Evolutionary conservation across 257 asterid species (phyloP).

Genomic region (Scutellaria baicalensis): DNA sequence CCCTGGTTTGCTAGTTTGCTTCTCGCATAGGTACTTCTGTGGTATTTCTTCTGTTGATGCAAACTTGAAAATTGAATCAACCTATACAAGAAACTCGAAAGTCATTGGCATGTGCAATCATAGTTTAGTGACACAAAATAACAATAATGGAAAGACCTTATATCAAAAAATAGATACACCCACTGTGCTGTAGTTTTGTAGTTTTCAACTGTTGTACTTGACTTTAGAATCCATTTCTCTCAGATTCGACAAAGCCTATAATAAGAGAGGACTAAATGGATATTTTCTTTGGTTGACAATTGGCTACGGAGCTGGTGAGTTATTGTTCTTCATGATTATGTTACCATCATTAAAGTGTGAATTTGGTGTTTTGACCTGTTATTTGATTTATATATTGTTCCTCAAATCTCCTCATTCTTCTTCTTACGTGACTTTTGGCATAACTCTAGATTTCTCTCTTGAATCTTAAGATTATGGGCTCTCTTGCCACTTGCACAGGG

Average conservation of each 20-base stretch:
- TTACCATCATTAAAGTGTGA: not conserved
- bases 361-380: not conserved
- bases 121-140: not conserved
- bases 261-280: slow-evolving; percentile 44
- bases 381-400: too few species aligned
- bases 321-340: slow-evolving; percentile 1
- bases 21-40: slow-evolving; percentile 44
- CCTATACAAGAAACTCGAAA: not conserved
- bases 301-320: slow-evolving; percentile 82
- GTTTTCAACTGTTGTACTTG: not conserved
- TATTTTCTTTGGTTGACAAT: slow-evolving; percentile 67
- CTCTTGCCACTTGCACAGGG: too few species aligned
- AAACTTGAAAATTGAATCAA: not conserved
- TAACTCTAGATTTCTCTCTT: not conserved
- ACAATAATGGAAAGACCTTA: not conserved
- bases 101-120: not conserved
- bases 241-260: slow-evolving; percentile 73
- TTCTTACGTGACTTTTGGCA: too few species aligned
- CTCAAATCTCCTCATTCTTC: too few species aligned
- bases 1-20: slow-evolving; percentile 80
- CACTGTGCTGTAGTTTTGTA: not conserved
- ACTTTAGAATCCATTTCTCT: slow-evolving; percentile 7
- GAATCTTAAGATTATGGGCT: too few species aligned
- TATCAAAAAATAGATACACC: not conserved
- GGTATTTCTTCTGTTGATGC: not conserved